Conservation (phyloP, 208 protist genomes). For the Trypanosoma lewisi region DNA sequence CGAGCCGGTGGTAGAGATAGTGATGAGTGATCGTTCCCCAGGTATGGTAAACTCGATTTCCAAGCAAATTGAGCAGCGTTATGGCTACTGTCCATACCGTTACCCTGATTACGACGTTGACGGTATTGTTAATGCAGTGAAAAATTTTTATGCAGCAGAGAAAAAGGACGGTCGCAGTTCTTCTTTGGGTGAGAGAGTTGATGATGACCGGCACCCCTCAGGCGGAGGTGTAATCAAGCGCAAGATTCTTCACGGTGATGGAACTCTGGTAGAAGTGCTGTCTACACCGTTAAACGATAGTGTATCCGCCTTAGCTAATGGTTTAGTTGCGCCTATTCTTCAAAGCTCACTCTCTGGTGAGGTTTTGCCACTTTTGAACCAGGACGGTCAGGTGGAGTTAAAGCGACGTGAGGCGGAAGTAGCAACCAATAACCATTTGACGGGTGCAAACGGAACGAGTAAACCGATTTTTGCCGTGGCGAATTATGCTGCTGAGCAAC, state of each 20-base stretch:
- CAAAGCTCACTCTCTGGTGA: constrained; percentile 36
- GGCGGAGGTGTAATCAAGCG: constrained; percentile 28
- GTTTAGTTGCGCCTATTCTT: constrained; percentile 51
- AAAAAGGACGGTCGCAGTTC: not conserved
- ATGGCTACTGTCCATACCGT: constrained; percentile 70
- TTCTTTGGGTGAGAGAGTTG: not conserved
- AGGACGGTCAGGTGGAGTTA: constrained; percentile 34
- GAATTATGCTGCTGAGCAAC: constrained; percentile 77
- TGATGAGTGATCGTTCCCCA: constrained; percentile 73
- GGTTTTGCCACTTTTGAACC: constrained; percentile 43
- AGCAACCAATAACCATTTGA: not conserved
- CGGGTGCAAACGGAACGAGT: constrained; percentile 2
- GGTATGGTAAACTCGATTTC: constrained; percentile 72
- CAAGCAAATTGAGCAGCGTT: constrained; percentile 44
- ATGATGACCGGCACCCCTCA: constrained; percentile 8
- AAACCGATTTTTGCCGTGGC: constrained; percentile 61
- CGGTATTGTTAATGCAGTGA: constrained; percentile 31
- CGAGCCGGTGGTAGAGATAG: constrained; percentile 41
- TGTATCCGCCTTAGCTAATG: constrained; percentile 14
- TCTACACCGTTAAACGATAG: constrained; percentile 42
- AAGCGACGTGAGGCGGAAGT: constrained; percentile 33
- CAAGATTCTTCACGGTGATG: constrained; percentile 54
- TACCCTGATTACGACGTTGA: constrained; percentile 78
- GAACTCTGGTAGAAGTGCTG: constrained; percentile 47
- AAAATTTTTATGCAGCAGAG: constrained; percentile 15